These are phyloP conservation scores for Rhynchosporium secalis DNA, from an alignment of 2,329 filamentous ascomycete genomes.

Conservation along the genomic window DNA sequence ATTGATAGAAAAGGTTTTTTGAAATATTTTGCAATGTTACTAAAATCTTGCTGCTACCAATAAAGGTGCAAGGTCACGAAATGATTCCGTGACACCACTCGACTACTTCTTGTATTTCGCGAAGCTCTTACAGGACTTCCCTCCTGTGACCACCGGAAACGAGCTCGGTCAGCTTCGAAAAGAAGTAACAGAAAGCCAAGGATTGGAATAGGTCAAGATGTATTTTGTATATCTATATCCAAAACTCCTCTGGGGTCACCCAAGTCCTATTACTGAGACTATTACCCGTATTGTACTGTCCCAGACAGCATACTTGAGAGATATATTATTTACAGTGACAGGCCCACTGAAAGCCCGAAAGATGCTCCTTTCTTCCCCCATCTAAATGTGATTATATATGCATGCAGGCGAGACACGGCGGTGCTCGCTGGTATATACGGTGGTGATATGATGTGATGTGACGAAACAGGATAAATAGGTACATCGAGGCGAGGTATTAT, in stretches of 20 bases:
- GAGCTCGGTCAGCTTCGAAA: background rate
- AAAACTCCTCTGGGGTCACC: background rate
- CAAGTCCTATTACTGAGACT: background rate
- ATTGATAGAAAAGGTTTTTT: too few species aligned
- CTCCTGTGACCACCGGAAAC: too few species aligned
- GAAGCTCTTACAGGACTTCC: too few species aligned
- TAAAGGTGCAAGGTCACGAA: too few species aligned
- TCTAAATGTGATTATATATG: constrained; percentile 30
- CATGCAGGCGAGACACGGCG: constrained; percentile 20
- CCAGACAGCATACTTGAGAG: constrained; percentile 17
- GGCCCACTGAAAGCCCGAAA: constrained; percentile 9
- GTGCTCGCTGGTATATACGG: constrained; percentile 36
- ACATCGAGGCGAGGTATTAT: constrained; percentile 16
- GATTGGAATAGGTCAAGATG: background rate
- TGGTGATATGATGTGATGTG: constrained; percentile 12
- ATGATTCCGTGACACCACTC: too few species aligned
- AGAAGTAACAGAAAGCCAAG: background rate
- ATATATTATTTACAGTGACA: constrained; percentile 24
- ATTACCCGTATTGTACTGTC: background rate
- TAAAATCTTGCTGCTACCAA: too few species aligned
- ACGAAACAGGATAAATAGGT: constrained; percentile 10
- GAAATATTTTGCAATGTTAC: too few species aligned
- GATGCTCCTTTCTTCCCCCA: constrained; percentile 23
- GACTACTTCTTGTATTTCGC: too few species aligned
- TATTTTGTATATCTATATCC: constrained; percentile 19